Evolutionary conservation across 2,329 filamentous ascomycete species (phyloP).

Genomic region (Aspergillus intermedius): DNA sequence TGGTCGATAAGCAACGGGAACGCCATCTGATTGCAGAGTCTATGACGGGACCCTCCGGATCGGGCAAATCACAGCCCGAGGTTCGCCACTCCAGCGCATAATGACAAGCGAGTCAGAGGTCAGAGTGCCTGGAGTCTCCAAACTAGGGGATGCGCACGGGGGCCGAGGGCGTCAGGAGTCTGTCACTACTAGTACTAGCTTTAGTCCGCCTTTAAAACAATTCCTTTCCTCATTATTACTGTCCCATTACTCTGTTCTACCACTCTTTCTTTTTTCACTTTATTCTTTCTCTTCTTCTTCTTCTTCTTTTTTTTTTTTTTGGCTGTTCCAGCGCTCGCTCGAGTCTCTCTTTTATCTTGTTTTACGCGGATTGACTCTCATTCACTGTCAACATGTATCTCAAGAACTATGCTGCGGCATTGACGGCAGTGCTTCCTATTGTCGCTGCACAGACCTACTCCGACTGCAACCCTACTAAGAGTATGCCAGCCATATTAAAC

Average conservation of each 20-base stretch:
- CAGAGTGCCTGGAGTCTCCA: too few relatives aligned
- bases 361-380: not conserved
- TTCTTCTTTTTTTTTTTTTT: not conserved
- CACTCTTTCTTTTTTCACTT: not conserved
- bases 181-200: too few relatives aligned
- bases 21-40: too few relatives aligned
- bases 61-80: too few relatives aligned
- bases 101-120: too few relatives aligned
- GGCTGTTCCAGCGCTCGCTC: not conserved
- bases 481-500: constrained; percentile 8
- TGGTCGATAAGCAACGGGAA: not conserved
- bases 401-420: constrained; percentile 24
- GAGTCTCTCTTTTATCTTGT: not conserved
- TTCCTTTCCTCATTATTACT: not conserved
- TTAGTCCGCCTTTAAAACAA: not conserved
- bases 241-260: not conserved
- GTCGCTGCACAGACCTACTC: constrained; percentile 64
- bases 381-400: constrained; percentile 21
- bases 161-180: too few relatives aligned
- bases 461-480: constrained; percentile 60
- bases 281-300: not conserved
- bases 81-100: too few relatives aligned
- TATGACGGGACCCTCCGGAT: too few relatives aligned
- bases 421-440: constrained; percentile 26
- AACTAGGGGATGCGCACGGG: too few relatives aligned